These are phyloP conservation scores for Bertia moriformis DNA, from an alignment of 2,329 filamentous ascomycete genomes.

Conservation along the genomic window DNA sequence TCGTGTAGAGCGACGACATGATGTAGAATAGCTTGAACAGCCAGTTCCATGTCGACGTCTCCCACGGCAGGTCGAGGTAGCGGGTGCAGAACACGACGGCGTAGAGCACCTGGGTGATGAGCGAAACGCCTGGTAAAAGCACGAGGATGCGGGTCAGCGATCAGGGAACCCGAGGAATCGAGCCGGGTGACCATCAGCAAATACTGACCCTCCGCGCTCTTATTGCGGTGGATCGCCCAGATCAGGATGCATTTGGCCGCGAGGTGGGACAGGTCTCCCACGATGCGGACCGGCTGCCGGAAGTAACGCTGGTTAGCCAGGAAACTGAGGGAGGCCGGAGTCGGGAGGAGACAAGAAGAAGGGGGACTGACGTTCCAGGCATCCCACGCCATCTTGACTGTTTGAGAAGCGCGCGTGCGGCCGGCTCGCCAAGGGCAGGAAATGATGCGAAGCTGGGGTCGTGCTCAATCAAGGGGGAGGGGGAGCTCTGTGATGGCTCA, in stretches of 20 bases:
- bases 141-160: neutral
- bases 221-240: constrained; percentile 76
- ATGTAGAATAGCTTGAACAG: constrained; percentile 86
- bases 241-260: constrained; percentile 82
- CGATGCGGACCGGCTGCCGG: constrained; percentile 49
- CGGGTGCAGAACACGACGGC: constrained; percentile 71
- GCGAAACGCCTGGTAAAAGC: constrained; percentile 55
- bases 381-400: neutral
- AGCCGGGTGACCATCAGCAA: no score
- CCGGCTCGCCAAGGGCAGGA: no score
- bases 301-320: neutral
- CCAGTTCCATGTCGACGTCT: constrained; percentile 51
- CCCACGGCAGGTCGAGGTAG: constrained; percentile 68
- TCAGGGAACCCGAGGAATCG: neutral
- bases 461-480: no score
- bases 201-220: constrained; percentile 61
- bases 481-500: no score
- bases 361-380: neutral
- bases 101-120: constrained; percentile 84
- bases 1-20: constrained; percentile 67
- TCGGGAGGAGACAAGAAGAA: neutral
- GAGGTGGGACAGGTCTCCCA: constrained; percentile 74
- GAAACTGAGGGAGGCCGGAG: no score
- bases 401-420: no score
- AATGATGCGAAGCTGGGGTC: no score